Evolutionary conservation across 257 asterid genomes (phyloP), one percentile per base, ranked within the genome.

Genomic region (Nicotiana attenuata): DNA sequence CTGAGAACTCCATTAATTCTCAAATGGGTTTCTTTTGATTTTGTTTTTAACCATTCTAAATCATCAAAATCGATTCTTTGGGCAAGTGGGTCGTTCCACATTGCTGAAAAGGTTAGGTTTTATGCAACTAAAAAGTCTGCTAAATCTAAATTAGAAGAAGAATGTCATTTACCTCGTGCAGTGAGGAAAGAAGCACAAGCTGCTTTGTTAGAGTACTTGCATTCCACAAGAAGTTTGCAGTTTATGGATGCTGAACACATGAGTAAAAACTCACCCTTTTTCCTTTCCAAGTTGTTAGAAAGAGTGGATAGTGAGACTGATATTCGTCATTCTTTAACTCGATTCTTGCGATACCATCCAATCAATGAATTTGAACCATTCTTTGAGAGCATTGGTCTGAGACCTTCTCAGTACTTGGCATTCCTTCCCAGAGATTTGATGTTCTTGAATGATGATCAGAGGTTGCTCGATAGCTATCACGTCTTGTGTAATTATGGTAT

Each of bases 331-430:
- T 83, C 93, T 5, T 13, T 92, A 19, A 65, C 93, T 0, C 87
- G 94, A 76, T 92, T 90, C 78, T 86, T 93, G 83, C 86, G 97
- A 85, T 93, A 91, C 89, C 93, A 93, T 88, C 98, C 98, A 9
- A 89, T 93, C 76, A 92, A 93, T 86, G 98, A 93, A 83, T 93
- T 92, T n/a, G 97, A 93, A 86, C 98, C 96, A 14, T 90, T 93
- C 80, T 91, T 93, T 41, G 98, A 93, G 90, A 93, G 97, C 84
- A 87, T 92, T 80, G 98, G 98, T 16, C 69, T 93, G 84, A 86
- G 85, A 76, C 94, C 87, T 59, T 80, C 81, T n/a, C 94, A 92
- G 76, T 91, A 80, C 65, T 29, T 76, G 71, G 56, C 73, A n/a
- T 86, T 88, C 80, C 93, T 93, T 57, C 94, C 97, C 0, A 87